Evolutionary conservation across 345 rosid genomes (phyloP), one percentile per base, ranked within the genome.

Genomic region (Noccaea bulbosa): DNA sequence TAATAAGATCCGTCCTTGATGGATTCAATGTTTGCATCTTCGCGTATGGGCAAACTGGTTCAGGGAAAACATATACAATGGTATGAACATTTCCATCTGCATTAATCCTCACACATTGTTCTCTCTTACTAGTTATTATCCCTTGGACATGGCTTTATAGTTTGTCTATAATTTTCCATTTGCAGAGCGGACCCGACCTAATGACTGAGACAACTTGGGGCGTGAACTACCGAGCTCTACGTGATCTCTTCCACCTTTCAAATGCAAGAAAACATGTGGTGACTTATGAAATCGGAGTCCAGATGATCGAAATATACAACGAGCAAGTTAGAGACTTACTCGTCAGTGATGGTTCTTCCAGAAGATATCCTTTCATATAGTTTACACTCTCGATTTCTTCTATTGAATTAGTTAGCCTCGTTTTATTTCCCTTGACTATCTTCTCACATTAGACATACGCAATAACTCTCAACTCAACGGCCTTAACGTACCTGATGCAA

Each of bases 21-120:
- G 99, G 99, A 52, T 93, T 72, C 71, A 93, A 93, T 76, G 99
- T 91, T 44, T 93, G 99, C 77, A 91, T 93, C 63, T 93, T 93
- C 32, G 99, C 99, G 15, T 93, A 93, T 76, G 99, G 99, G 57
- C 99, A 93, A 85, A 93, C 99, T 14, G 99, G 99, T 71, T 93
- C 99, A 9, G 99, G 99, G 69, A 94, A 94, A 78, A 94, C 99
- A 45, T 91, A 87, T 75, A 94, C 99, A 7, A 94, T 94, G 99
- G 99, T 94, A 86, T 41, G 56, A 10, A 35, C 59, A 10, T 30
- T 40, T 38, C 16, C 48, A 63, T 64, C 3, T 17, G 54, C 40
- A n/a, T n/a, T n/a, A 61, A n/a, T 16, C 5, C 3, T 44, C 11
- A 8, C 5, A 48, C 35, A 65, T 65, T 73, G 14, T 45, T 33